A percentile compares a stretch with the other conserved stretches of the same genome.
These are phyloP conservation scores for Yarrowia sp. DNA, from an alignment of 805 yeast genomes.

Conservation along the genomic window DNA sequence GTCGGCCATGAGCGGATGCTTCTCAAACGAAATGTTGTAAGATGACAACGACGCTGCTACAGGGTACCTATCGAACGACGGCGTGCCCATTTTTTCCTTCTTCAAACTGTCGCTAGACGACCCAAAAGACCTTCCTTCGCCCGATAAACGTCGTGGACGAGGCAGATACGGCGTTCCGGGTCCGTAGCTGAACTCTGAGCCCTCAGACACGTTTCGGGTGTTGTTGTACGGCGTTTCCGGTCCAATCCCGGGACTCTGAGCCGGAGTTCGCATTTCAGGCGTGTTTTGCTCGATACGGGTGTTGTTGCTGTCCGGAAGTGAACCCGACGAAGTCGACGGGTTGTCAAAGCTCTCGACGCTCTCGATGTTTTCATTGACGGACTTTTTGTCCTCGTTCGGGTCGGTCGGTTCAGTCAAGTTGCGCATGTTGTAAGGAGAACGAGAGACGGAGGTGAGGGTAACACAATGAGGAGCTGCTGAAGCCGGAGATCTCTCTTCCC, in stretches of 20 bases:
- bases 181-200: slow-evolving; percentile 1
- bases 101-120: slow-evolving; percentile 1
- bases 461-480: background rate
- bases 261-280: background rate
- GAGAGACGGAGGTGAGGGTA: background rate
- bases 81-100: background rate
- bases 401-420: background rate
- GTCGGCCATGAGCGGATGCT: slow-evolving; percentile 35
- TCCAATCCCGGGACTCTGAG: background rate
- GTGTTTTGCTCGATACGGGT: background rate
- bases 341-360: background rate
- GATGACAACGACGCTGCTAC: slow-evolving; percentile 1
- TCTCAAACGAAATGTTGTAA: slow-evolving; percentile 1
- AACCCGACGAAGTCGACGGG: background rate
- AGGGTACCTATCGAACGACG: slow-evolving; percentile 18
- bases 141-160: background rate
- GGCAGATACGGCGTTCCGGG: slow-evolving; percentile 13
- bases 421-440: background rate
- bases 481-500: background rate
- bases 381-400: background rate
- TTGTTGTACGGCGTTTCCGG: slow-evolving; percentile 4
- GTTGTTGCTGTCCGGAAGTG: background rate
- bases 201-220: background rate
- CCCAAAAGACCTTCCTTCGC: background rate
- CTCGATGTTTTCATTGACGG: background rate